phyloP scores from a whole-genome alignment of 768 basidiomycete genomes.

The Polyporus arcularius region DNA sequence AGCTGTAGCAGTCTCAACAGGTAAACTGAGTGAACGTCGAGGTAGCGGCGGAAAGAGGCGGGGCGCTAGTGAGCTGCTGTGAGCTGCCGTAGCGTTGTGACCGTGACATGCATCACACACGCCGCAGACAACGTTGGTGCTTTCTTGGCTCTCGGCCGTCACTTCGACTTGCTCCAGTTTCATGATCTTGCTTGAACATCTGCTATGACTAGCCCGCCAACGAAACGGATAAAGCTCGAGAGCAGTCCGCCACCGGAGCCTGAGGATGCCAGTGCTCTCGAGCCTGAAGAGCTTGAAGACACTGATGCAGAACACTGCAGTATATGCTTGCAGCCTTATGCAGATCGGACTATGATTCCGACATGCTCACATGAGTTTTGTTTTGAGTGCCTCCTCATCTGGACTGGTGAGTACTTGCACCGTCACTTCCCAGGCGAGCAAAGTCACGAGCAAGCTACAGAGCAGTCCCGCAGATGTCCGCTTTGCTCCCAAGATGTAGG shows the following conservation, averaged over 20 bases:
- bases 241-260: slow-evolving; percentile 3
- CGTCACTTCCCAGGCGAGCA: neutral
- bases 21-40: too few relatives aligned
- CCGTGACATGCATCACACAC: too few relatives aligned
- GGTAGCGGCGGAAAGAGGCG: too few relatives aligned
- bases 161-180: too few relatives aligned
- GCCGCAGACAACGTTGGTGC: too few relatives aligned
- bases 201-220: slow-evolving; percentile 14
- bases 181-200: too few relatives aligned
- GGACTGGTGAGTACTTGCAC: slow-evolving; percentile 64
- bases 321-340: slow-evolving; percentile 80
- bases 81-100: too few relatives aligned
- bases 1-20: too few relatives aligned
- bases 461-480: slow-evolving; percentile 78
- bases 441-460: slow-evolving; percentile 34
- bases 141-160: too few relatives aligned
- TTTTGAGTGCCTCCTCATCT: slow-evolving; percentile 85
- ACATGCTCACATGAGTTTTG: slow-evolving; percentile 92
- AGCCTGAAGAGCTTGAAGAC: slow-evolving; percentile 32
- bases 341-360: slow-evolving; percentile 80
- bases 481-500: slow-evolving; percentile 70
- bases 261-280: neutral
- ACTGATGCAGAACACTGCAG: slow-evolving; percentile 67
- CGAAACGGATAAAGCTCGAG: slow-evolving; percentile 21
- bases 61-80: too few relatives aligned